Evolutionary conservation across 2,329 filamentous ascomycete genomes (phyloP).

Genomic region (Lasiodiplodia hormozganensis): DNA sequence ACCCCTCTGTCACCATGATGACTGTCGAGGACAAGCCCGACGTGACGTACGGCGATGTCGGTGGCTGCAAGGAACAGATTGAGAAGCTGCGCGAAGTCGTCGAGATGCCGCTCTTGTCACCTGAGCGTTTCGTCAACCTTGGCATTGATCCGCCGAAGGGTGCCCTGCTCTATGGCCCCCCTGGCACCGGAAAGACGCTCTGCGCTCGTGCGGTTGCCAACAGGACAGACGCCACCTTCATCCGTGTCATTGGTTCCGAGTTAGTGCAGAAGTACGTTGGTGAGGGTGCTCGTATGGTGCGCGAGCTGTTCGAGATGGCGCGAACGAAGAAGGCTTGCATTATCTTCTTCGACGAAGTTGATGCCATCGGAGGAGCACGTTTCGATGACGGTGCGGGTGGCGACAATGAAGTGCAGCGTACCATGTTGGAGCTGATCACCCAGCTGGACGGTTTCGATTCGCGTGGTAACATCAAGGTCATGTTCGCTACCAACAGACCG

Average conservation of each 20-base stretch:
- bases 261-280: constrained; percentile 99
- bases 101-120: constrained; percentile 95
- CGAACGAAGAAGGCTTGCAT: constrained; percentile 99
- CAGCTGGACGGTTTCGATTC: constrained; percentile 97
- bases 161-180: constrained; percentile 93
- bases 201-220: constrained; percentile 98
- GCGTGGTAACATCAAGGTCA: constrained; percentile 98
- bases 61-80: constrained; percentile 99
- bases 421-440: constrained; percentile 97
- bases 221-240: constrained; percentile 97
- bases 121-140: constrained; percentile 97
- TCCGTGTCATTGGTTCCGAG: constrained; percentile 96
- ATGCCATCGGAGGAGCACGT: constrained; percentile 92
- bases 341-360: constrained; percentile 99
- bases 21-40: constrained; percentile 99
- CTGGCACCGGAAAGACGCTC: constrained; percentile 98
- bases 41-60: constrained; percentile 98
- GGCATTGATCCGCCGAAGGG: constrained; percentile 99
- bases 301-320: constrained; percentile 99
- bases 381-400: constrained; percentile 97
- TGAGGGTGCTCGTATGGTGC: constrained; percentile 97
- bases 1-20: constrained; percentile 99
- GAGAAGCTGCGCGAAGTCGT: constrained; percentile 99
- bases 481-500: constrained; percentile 97
- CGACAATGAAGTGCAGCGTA: constrained; percentile 97